Evolutionary conservation across 345 rosid species (phyloP), one percentile per base, ranked within the genome.

Genomic region (Alliaria petiolata): DNA sequence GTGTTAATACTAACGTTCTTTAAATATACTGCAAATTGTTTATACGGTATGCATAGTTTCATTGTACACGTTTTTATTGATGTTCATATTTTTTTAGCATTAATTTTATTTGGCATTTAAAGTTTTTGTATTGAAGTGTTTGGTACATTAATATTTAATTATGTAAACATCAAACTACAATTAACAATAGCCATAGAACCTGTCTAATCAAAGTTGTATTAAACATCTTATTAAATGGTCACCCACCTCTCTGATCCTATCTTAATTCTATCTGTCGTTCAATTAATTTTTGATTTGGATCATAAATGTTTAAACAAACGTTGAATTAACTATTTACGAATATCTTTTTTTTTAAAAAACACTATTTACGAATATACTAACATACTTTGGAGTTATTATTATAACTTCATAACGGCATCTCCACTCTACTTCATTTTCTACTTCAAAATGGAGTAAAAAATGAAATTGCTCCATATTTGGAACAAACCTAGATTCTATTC

Each of bases 151-250:
- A 28, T 26, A 39, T 40, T 7, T 54, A 16, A 14, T 28, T 12
- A 16, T 17, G 7, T 13, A 40, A 13, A 50, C 19, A 67, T 28
- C 4, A 34, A 56, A 22, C n/a, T 14, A 57, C 65, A 57, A 45
- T 45, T 69, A 62, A 62, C 11, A 62, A 50, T 28, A 35, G 33
- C 47, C 65, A 71, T 52, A 44, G 20, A 43, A 71, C 55, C 56
- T 62, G 70, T 72, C 70, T 53, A 62, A 62, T 72, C 69, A 43
- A 31, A 42, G n/a, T 26, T 61, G 61, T 53, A 71, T 53, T 5
- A 54, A 63, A 53, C 63, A 52, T 33, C 25, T 62, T 61, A 52
- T 40, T 71, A 52, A 42, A 71, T 62, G 54, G 60, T 51, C 76
- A 71, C 45, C 69, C 14, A 71, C 62, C 22, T 62, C 55, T 52